Evolutionary conservation across 164 flowering plant genomes (phyloP), one percentile per base, ranked within the genome.

Genomic region (Amborella trichopoda): DNA sequence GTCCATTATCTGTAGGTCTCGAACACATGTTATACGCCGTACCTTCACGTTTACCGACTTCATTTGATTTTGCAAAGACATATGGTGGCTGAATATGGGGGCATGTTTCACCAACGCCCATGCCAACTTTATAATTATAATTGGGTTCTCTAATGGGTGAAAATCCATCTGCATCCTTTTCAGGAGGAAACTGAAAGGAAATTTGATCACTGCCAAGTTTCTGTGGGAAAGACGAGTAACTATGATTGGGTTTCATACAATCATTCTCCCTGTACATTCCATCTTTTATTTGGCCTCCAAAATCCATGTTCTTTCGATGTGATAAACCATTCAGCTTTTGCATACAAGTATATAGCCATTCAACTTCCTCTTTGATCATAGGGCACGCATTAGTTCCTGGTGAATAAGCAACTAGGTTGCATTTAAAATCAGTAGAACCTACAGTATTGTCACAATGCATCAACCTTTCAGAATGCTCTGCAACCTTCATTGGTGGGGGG

Each of bases 371-470:
- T 42, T 64, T 69, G 50, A 46, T 51, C 65, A 63, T 56, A 30
- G 57, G 50, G 1, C 48, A 44, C 2, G 75, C 72, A 52, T 58
- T 65, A 16, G 70, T 62, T 34, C 48, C 40, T 2, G 69, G 66
- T 11, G 63, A 46, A 26, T 53, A 41, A 57, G 63, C 20, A 20
- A 20, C 41, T 26, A 48, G 30, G 46, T 70, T 69, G 39, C 55
- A 60, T 25, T 46, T 44, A 32, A 43, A 33, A 50, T 69, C 54
- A 52, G 63, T 61, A 2, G 67, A 45, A 55, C 53, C 63, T 32
- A 45, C 58, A 30, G 60, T 65, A n/a, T 55, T 48, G 46, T 57
- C 59, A 34, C 48, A 52, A 27, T 33, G 49, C 19, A 40, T 37
- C 36, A 61, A 26, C 52, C 62, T 57, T 40, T 50, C 50, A 45